Evolutionary conservation across 2,329 filamentous ascomycete genomes (phyloP).

Genomic region (Colletotrichum gigasporum): DNA sequence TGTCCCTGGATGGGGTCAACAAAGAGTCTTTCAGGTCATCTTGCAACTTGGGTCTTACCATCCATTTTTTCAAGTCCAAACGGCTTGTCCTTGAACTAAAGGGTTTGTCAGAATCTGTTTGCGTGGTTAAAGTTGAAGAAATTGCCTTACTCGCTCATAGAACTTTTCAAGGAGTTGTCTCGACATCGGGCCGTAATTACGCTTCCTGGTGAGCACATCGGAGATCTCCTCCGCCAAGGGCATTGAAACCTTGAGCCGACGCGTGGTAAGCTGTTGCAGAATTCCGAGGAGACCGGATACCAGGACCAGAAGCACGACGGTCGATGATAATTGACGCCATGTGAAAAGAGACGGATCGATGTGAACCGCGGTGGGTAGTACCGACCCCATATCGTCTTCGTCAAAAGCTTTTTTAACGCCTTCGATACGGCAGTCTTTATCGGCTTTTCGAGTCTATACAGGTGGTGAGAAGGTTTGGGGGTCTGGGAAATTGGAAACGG

Average conservation of each 20-base stretch:
- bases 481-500: conserved; percentile 39
- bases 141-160: background rate
- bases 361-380: background rate
- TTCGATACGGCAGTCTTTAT: background rate
- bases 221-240: background rate
- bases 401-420: background rate
- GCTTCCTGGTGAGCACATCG: background rate
- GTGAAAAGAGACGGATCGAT: background rate
- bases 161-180: background rate
- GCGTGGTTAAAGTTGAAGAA: no score
- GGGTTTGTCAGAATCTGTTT: no score
- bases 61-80: conserved; percentile 6
- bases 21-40: background rate
- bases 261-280: background rate
- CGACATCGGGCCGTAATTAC: background rate
- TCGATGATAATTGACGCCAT: background rate
- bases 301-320: background rate
- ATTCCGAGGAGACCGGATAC: background rate
- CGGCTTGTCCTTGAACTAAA: conserved; percentile 1
- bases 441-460: no score
- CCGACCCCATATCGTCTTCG: background rate
- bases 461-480: background rate
- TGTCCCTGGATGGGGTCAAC: background rate
- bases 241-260: background rate
- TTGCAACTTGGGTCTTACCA: background rate